Percentiles rank a stretch among this genome's conserved stretches.
Evolutionary conservation across 352 stramenopile species (phyloP).

Genomic region (Aphanomyces astaci): DNA sequence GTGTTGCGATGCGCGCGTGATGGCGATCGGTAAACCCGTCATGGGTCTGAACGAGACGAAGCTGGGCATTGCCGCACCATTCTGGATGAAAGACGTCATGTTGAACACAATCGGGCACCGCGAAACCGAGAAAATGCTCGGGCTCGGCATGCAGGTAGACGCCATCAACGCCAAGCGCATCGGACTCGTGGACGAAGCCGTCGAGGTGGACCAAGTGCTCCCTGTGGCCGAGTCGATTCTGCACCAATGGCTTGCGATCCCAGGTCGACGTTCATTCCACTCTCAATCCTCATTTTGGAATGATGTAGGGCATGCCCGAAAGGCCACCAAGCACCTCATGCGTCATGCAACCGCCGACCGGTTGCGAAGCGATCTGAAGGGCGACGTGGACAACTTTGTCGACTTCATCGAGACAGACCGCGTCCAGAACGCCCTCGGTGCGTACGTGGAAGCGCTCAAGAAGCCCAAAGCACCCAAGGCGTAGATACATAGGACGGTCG

Average conservation of each 20-base stretch:
- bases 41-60: conserved; percentile 94
- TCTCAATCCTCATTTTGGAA: background rate
- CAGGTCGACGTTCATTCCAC: conserved; percentile 31
- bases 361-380: conserved; percentile 38
- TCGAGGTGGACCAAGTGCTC: conserved; percentile 67
- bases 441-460: conserved; percentile 75
- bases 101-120: conserved; percentile 79
- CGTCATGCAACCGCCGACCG: conserved; percentile 61
- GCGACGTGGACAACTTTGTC: conserved; percentile 60
- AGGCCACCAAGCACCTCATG: conserved; percentile 73
- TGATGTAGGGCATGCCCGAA: conserved; percentile 51
- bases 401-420: conserved; percentile 76
- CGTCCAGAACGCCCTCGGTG: conserved; percentile 68
- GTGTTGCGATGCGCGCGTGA: conserved; percentile 92
- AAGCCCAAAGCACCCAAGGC: conserved; percentile 38
- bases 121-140: conserved; percentile 80
- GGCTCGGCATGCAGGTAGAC: conserved; percentile 69
- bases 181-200: conserved; percentile 68
- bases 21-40: conserved; percentile 77
- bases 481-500: background rate
- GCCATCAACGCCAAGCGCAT: conserved; percentile 65
- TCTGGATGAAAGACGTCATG: conserved; percentile 75
- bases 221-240: conserved; percentile 51
- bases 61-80: conserved; percentile 84
- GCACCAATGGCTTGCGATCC: conserved; percentile 72